These are phyloP conservation scores for Trichosporon faecale DNA, from an alignment of 1,284 basidiomycete species.

Conservation along the genomic window DNA sequence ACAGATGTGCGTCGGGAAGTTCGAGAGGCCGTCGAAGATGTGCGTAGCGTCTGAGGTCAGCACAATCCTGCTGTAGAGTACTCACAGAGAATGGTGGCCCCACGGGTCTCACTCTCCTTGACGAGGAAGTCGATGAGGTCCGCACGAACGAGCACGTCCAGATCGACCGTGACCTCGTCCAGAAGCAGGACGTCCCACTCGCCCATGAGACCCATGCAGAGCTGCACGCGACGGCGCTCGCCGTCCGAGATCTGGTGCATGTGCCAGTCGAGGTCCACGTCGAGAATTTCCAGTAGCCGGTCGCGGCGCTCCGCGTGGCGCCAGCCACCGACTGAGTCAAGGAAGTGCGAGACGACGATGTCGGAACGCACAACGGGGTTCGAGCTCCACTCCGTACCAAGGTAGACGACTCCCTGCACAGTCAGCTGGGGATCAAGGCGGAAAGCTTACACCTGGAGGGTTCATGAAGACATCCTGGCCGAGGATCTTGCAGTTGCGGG, in stretches of 20 bases:
- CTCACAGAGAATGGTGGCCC: conserved; percentile 86
- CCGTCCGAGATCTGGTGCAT: conserved; percentile 84
- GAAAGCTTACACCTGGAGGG: conserved; percentile 51
- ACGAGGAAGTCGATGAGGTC: conserved; percentile 85
- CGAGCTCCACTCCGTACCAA: conserved; percentile 92
- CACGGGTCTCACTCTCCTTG: conserved; percentile 72
- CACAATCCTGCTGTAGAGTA: conserved; percentile 17
- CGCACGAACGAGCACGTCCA: conserved; percentile 94
- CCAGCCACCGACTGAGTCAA: conserved; percentile 94
- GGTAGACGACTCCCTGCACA: conserved; percentile 70
- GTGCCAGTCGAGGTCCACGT: conserved; percentile 82
- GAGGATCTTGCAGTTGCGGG: conserved; percentile 68
- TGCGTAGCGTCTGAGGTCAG: conserved; percentile 72
- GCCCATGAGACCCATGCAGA: conserved; percentile 94
- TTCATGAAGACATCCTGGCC: conserved; percentile 77
- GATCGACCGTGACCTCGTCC: conserved; percentile 96
- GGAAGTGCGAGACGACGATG: conserved; percentile 81
- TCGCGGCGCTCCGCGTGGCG: conserved; percentile 87
- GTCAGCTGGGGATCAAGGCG: neutral
- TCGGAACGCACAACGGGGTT: conserved; percentile 94
- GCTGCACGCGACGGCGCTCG: conserved; percentile 87
- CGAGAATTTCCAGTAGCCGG: conserved; percentile 80
- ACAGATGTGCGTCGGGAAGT: conserved; percentile 83
- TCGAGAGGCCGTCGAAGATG: conserved; percentile 84
- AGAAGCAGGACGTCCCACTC: conserved; percentile 91